Evolutionary conservation across 2,329 filamentous ascomycete genomes (phyloP).

Genomic region (Akanthomyces dipterigenus): DNA sequence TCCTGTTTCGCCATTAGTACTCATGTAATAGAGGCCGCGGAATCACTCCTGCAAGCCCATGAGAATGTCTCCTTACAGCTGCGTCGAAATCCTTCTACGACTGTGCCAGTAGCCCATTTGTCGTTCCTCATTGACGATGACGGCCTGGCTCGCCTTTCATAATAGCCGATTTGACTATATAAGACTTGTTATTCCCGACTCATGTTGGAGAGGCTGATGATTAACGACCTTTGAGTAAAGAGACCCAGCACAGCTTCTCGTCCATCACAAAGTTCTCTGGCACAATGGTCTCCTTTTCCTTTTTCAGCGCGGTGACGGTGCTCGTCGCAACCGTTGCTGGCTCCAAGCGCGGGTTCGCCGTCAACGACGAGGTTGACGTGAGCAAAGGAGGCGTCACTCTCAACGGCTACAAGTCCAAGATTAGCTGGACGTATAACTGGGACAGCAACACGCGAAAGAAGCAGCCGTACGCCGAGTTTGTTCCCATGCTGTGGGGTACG

Average conservation of each 20-base stretch:
- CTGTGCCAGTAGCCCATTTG: neutral
- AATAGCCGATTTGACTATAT: neutral
- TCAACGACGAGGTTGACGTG: conserved; percentile 22
- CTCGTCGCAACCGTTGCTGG: conserved; percentile 38
- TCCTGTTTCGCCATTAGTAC: neutral
- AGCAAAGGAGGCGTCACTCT: conserved; percentile 15
- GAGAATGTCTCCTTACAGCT: neutral
- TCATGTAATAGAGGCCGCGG: neutral
- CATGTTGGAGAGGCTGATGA: neutral
- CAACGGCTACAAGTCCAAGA: conserved; percentile 10
- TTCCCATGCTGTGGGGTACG: conserved; percentile 20
- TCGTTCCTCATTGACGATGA: neutral
- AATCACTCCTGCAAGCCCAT: neutral
- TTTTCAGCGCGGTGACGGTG: conserved; percentile 43
- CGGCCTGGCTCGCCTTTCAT: no score
- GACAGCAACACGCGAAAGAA: conserved; percentile 18
- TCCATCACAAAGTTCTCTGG: neutral
- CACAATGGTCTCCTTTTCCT: conserved; percentile 43
- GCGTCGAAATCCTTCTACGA: neutral
- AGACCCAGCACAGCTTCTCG: neutral
- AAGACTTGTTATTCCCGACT: neutral
- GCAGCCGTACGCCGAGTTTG: conserved; percentile 16
- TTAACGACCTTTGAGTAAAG: neutral
- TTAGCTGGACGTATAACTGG: conserved; percentile 22
- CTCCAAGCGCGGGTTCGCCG: conserved; percentile 46